Base-by-base conservation (phyloP, 2,329 filamentous ascomycete genomes). In the Claviceps quebecensis region DNA sequence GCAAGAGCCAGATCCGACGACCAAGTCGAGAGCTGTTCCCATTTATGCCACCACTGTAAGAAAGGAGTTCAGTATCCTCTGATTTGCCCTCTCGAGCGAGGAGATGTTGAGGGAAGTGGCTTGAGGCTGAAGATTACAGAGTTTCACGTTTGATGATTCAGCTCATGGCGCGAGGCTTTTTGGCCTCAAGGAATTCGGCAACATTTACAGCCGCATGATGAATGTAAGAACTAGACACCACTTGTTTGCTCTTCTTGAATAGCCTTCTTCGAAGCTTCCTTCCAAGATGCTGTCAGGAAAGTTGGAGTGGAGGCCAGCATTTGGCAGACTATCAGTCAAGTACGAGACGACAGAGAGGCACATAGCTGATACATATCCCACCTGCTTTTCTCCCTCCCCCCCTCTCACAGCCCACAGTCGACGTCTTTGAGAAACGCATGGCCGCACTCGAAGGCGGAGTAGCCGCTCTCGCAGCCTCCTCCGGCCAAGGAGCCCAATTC, bases 171-270 rank as follows among this genome's bases (percentile, higher is more conserved):
- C 93, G 52, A 83, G 89, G 67, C 83, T 98, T 43, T 98, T 98
- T 65, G 87, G 88, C 65, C 86, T 98, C 68, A 94, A 97, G 73
- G 89, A 97, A 71, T 86, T 87, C 62, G 93, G 90, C 70, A 97
- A 97, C 72, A 95, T 97, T 68, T 98, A 98, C 77, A 93, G 84
- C 67, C 87, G 93, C 57, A 89, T 98, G 61, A 88, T 87, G 85
- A 96, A 97, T 70, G 86, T 88, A 63, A 64, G 79, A 69, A 16
- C 11, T 26, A 22, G 11, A 34, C 29, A 11, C 17, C 39, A 39
- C 14, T 17, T 41, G 2, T 17, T 9, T 19, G 4, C n/a, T 41
- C 17, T 19, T 11, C 39, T 22, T n/a, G 16, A 17, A 17, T 22
- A 7, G 9, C n/a, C 8, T n/a, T 14, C 37, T 39, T n/a, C 5